phyloP scores from a whole-genome alignment of 2,329 filamentous ascomycete genomes.

The Pestalotiopsis sp. region DNA sequence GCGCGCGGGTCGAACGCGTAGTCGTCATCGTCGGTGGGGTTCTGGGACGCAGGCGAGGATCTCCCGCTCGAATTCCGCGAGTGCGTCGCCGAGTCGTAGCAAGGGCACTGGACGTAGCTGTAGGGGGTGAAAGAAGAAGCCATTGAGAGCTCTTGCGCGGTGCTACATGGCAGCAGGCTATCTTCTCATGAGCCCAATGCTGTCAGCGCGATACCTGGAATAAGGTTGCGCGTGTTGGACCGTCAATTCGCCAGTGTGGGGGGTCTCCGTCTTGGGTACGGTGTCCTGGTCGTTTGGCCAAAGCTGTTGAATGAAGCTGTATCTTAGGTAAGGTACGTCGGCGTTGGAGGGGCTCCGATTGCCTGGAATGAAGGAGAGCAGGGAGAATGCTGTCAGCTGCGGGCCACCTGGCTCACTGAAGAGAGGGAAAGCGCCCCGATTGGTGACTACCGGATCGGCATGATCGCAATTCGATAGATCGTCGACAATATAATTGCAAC shows the following conservation, averaged over 20 bases:
- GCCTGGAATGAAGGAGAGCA: background rate
- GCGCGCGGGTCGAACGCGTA: slow-evolving; percentile 84
- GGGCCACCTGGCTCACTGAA: background rate
- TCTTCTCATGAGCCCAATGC: background rate
- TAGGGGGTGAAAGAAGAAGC: slow-evolving; percentile 53
- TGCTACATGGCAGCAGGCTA: slow-evolving; percentile 15
- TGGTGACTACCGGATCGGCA: background rate
- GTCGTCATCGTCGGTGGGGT: slow-evolving; percentile 55
- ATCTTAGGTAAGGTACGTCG: background rate
- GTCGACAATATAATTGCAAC: background rate
- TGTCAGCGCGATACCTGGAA: background rate
- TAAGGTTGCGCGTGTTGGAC: background rate
- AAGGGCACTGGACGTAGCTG: slow-evolving; percentile 69
- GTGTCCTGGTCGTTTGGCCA: background rate
- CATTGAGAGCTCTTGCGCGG: slow-evolving; percentile 42
- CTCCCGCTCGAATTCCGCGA: slow-evolving; percentile 33
- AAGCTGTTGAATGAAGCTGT: slow-evolving; percentile 1
- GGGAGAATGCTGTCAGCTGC: background rate
- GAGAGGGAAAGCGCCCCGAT: background rate
- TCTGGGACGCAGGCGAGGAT: slow-evolving; percentile 21
- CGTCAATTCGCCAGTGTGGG: background rate
- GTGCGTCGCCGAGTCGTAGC: slow-evolving; percentile 34
- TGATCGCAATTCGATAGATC: background rate
- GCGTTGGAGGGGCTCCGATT: background rate
- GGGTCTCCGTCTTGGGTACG: background rate